These are phyloP conservation scores for Suhomyces chickasaworum DNA, from an alignment of 1,139 yeast species.

Conservation along the genomic window DNA sequence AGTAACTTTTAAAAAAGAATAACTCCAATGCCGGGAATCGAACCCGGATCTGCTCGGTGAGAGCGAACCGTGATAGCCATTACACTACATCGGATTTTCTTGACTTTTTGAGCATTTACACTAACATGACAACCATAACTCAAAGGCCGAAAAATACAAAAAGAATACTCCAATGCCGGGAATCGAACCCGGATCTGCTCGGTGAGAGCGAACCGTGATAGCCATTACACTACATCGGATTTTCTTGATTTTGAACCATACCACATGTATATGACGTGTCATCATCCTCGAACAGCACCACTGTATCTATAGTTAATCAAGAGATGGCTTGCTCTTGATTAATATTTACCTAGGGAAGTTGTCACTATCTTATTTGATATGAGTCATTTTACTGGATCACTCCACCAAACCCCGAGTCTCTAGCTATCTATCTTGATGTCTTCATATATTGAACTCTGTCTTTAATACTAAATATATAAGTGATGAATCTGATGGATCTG, in stretches of 20 bases:
- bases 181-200: slow-evolving; percentile 84
- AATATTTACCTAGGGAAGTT: no score
- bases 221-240: slow-evolving; percentile 81
- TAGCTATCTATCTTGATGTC: no score
- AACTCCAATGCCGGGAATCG: slow-evolving; percentile 78
- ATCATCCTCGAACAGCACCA: no score
- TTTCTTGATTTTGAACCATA: background rate
- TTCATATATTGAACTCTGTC: no score
- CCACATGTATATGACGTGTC: no score
- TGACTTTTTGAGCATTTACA: background rate
- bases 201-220: slow-evolving; percentile 84
- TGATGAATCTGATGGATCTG: no score
- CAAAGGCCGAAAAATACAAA: slow-evolving; percentile 40
- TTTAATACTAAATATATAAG: no score
- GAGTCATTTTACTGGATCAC: no score
- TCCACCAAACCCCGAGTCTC: no score
- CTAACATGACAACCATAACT: background rate
- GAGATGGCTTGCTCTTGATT: no score
- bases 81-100: background rate
- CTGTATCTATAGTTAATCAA: no score
- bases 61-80: slow-evolving; percentile 79
- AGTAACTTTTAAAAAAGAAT: slow-evolving; percentile 3
- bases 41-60: slow-evolving; percentile 84
- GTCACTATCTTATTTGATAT: no score
- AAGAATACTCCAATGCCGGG: slow-evolving; percentile 64